Percentiles rank a stretch among this genome's conserved stretches.
Evolutionary conservation across 371 early-diverging fungal genomes (phyloP).

Genomic region (Paramicrosporidium saccamoebae): DNA sequence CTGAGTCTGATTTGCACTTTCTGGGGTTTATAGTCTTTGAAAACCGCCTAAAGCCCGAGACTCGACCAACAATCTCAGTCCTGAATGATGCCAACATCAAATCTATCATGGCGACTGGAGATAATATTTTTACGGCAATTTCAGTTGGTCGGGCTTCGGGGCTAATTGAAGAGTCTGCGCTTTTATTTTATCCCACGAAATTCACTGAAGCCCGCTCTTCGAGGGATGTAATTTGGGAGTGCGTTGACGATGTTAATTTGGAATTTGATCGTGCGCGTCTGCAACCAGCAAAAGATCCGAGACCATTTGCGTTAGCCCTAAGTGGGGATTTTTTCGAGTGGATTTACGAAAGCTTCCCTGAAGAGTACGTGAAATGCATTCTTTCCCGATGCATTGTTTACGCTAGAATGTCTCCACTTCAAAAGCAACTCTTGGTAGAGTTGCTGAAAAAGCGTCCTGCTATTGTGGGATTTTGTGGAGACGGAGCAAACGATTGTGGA

Average conservation of each 20-base stretch:
- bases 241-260: not conserved
- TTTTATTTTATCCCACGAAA: slow-evolving; percentile 9
- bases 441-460: slow-evolving; percentile 55
- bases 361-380: slow-evolving; percentile 31
- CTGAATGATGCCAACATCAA: slow-evolving; percentile 61
- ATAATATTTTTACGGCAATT: slow-evolving; percentile 87
- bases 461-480: slow-evolving; percentile 91
- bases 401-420: slow-evolving; percentile 96
- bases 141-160: slow-evolving; percentile 77
- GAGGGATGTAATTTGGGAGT: slow-evolving; percentile 1
- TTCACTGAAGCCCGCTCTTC: not conserved
- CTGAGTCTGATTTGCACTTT: slow-evolving; percentile 56
- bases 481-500: slow-evolving; percentile 99
- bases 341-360: slow-evolving; percentile 9
- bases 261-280: not conserved
- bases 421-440: slow-evolving; percentile 78
- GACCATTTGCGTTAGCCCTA: too few species aligned
- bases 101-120: slow-evolving; percentile 95
- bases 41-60: slow-evolving; percentile 81
- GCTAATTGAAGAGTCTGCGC: slow-evolving; percentile 17
- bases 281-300: too few species aligned
- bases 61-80: slow-evolving; percentile 37
- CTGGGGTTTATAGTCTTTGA: slow-evolving; percentile 93
- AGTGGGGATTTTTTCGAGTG: slow-evolving; percentile 7
- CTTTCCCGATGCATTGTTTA: slow-evolving; percentile 66